Percentiles rank a stretch among this genome's conserved stretches.
Conservation (phyloP, 2,329 filamentous ascomycete genomes). For the Sarocladium oryzae region DNA sequence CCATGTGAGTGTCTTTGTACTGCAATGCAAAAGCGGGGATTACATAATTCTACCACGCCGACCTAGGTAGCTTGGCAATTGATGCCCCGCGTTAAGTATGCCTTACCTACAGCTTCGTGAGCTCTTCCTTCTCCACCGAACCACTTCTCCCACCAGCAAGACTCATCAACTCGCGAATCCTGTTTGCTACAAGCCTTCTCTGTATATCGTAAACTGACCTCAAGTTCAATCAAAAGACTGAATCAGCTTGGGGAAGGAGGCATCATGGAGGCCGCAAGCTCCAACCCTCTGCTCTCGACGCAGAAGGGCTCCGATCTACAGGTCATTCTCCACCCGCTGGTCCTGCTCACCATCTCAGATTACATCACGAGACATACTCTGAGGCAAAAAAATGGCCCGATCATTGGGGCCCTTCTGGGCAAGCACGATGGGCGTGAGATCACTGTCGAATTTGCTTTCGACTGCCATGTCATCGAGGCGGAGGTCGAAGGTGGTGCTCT, state of each 20-base stretch:
- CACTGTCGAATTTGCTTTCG: conserved; percentile 89
- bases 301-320: conserved; percentile 69
- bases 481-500: conserved; percentile 49
- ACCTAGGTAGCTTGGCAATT: background rate
- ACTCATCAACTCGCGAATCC: background rate
- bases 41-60: conserved; percentile 7
- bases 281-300: conserved; percentile 57
- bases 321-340: conserved; percentile 83
- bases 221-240: too few species aligned
- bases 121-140: background rate
- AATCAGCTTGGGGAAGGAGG: background rate
- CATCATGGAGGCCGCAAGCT: conserved; percentile 38
- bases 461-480: conserved; percentile 44
- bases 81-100: conserved; percentile 4
- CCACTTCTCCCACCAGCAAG: background rate
- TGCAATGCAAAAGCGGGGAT: background rate
- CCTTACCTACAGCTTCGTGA: conserved; percentile 8
- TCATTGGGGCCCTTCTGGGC: conserved; percentile 84
- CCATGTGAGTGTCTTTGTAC: background rate
- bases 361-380: conserved; percentile 89
- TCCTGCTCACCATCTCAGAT: conserved; percentile 93
- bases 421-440: conserved; percentile 87
- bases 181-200: too few species aligned
- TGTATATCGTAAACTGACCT: too few species aligned
- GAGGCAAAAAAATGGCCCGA: conserved; percentile 65